These are phyloP conservation scores for Quercus berberidifolia DNA, from an alignment of 306 rosid species.

Conservation along the genomic window DNA sequence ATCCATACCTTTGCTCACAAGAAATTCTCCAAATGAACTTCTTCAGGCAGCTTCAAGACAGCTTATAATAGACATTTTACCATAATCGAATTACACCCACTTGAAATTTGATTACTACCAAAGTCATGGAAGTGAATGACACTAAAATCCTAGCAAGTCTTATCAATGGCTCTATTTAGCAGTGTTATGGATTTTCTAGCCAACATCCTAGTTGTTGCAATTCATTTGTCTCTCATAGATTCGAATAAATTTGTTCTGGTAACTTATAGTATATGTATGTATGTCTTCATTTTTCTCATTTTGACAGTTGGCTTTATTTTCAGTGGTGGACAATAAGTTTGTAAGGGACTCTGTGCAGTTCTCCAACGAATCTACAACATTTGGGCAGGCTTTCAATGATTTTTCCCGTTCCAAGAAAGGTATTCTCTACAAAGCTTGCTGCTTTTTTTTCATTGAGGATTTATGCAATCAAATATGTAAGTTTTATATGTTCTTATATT, in stretches of 20 bases:
- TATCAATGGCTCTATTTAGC: neutral
- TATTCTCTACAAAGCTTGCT: slow-evolving; percentile 26
- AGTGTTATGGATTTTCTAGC: neutral
- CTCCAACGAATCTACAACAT: slow-evolving; percentile 75
- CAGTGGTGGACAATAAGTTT: slow-evolving; percentile 83
- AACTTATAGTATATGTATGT: neutral
- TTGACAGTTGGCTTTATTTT: slow-evolving; percentile 16
- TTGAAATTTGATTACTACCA: no score
- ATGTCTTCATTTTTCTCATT: slow-evolving; percentile 19
- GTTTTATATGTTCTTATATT: neutral
- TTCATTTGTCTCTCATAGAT: neutral
- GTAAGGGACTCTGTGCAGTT: slow-evolving; percentile 76
- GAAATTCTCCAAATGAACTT: no score
- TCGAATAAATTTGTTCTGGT: neutral
- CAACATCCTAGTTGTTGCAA: neutral
- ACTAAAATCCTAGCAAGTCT: no score
- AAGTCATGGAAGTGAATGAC: no score
- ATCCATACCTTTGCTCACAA: no score
- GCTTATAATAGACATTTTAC: no score
- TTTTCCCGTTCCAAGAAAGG: slow-evolving; percentile 63
- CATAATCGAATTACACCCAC: no score
- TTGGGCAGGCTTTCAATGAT: slow-evolving; percentile 77
- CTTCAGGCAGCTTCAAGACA: no score
- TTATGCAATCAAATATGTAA: no score
- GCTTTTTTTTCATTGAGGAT: neutral